Conservation (phyloP, 768 basidiomycete species). For the Mycena polygramma region DNA sequence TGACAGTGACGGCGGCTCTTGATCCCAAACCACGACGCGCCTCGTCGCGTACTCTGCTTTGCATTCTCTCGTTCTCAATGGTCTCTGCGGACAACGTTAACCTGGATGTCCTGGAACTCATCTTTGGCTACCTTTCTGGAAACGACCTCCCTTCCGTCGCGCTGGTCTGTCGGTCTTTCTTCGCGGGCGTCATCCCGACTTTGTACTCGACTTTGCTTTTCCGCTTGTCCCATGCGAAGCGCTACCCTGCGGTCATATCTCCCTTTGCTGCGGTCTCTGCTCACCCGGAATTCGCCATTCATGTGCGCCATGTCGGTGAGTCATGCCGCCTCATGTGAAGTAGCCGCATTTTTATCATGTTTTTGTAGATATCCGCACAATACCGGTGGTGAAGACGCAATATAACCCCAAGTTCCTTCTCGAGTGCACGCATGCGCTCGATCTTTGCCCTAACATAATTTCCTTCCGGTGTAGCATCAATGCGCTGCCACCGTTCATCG, state of each 20-base stretch:
- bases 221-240: slow-evolving; percentile 67
- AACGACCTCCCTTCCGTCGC: slow-evolving; percentile 72
- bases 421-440: slow-evolving; percentile 65
- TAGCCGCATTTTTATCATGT: background rate
- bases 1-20: background rate
- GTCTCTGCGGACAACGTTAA: slow-evolving; percentile 77
- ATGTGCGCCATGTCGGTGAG: slow-evolving; percentile 73
- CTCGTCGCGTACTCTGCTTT: no score
- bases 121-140: slow-evolving; percentile 67
- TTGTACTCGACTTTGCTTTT: slow-evolving; percentile 73
- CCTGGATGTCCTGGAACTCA: slow-evolving; percentile 79
- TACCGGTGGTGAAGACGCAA: slow-evolving; percentile 56
- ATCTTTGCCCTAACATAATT: slow-evolving; percentile 63
- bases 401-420: slow-evolving; percentile 62
- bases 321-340: slow-evolving; percentile 16
- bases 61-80: slow-evolving; percentile 51
- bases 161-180: slow-evolving; percentile 75
- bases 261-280: slow-evolving; percentile 71
- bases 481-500: slow-evolving; percentile 64
- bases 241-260: slow-evolving; percentile 66
- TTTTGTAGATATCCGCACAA: slow-evolving; percentile 61
- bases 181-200: slow-evolving; percentile 71
- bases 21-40: slow-evolving; percentile 4
- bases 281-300: slow-evolving; percentile 66
- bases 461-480: slow-evolving; percentile 69